Base-by-base conservation (phyloP, 116 monocot genomes). In the Iris pallida region DNA sequence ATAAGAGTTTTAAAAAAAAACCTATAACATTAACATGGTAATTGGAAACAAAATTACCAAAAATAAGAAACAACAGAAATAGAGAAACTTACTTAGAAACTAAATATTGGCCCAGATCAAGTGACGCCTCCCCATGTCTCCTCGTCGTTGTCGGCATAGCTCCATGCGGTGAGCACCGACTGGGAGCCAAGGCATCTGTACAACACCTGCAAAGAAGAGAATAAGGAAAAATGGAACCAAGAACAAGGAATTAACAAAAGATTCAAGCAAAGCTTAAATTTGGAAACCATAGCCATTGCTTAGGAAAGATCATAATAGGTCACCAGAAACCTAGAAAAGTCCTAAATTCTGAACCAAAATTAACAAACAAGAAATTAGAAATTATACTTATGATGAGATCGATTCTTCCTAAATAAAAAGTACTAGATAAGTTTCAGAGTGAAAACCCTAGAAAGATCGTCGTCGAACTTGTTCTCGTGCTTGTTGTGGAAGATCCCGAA, bases 101-200 rank as follows among this genome's bases (percentile, higher is more conserved):
- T 41, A 89, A 65, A 43, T 82, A 82, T 14, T 59, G 16, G 14
- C n/a, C 65, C 73, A 16, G 63, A 57, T 66, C 88, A 89, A 47
- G 41, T n/a, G 69, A 89, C 74, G 8, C 88, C 88, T n/a, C 9
- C 17, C 88, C 88, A 89, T 46, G 53, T 60, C 8, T 59, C 56
- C 48, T 40, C 61, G 7, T 81, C 81, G 16, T 72, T 72, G 9
- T 55, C 66, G 8, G n/a, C n/a, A 13, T 4, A 49, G 42, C n/a
- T 78, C 88, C 88, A 88, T 20, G 79, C 81, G 5, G 60, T 59
- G 16, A 88, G 67, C 76, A 70, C 76, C 11, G 55, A 45, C 17
- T 81, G 76, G n/a, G n/a, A n/a, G n/a, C n/a, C n/a, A n/a, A n/a
- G n/a, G n/a, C n/a, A 61, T 8, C 66, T 66, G 63, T 81, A 81